phyloP scores from a whole-genome alignment of 2,329 filamentous ascomycete species.

The Myriosclerotinia duriaeana region DNA sequence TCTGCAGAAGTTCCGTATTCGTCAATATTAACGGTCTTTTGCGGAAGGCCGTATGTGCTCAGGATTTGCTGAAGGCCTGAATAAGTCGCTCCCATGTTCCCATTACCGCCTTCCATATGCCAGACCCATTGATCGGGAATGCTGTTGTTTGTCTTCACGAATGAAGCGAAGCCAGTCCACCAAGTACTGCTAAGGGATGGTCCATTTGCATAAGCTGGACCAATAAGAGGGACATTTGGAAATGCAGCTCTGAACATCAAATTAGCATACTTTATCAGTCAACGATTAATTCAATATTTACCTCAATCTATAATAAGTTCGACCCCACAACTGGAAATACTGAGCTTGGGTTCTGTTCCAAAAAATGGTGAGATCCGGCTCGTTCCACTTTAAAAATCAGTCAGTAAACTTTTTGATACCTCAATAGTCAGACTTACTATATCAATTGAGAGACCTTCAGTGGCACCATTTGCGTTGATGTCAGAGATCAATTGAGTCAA shows the following conservation, averaged over 20 bases:
- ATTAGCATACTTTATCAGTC: constrained; percentile 24
- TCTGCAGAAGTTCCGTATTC: constrained; percentile 28
- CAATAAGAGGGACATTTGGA: constrained; percentile 39
- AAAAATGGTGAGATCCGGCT: constrained; percentile 45
- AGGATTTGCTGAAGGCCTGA: constrained; percentile 38
- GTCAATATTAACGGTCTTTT: constrained; percentile 29
- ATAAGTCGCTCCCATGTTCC: constrained; percentile 21
- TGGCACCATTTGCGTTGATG: constrained; percentile 44
- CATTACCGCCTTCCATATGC: constrained; percentile 44
- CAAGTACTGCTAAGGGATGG: constrained; percentile 42
- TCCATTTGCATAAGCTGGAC: constrained; percentile 42
- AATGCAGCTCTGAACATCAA: constrained; percentile 15
- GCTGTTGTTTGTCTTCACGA: constrained; percentile 39
- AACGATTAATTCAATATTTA: constrained; percentile 31
- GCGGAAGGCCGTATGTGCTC: constrained; percentile 24
- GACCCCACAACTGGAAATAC: constrained; percentile 45
- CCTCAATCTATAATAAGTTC: constrained; percentile 44
- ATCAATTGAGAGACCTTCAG: constrained; percentile 41
- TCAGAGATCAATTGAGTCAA: constrained; percentile 44
- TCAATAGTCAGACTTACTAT: background rate
- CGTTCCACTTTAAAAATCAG: constrained; percentile 47
- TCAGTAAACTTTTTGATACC: background rate
- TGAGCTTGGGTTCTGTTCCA: constrained; percentile 45
- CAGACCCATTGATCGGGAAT: constrained; percentile 48
- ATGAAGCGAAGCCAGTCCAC: constrained; percentile 46